A percentile compares a stretch with the other conserved stretches of the same genome.
Conservation (phyloP, 495 filamentous ascomycete genomes). For the Parmelia sp. region DNA sequence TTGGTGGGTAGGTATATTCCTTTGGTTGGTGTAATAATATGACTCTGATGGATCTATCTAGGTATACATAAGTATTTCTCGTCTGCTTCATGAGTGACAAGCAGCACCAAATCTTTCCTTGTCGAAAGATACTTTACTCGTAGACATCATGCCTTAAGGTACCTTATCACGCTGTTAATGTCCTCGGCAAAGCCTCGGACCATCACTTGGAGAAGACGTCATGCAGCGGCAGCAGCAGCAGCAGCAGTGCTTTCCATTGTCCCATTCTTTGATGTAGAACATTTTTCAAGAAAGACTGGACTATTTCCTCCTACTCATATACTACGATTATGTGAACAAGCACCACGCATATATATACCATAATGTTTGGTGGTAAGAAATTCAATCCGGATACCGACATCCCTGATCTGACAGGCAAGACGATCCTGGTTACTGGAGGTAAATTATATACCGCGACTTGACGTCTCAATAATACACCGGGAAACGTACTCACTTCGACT, state of each 20-base stretch:
- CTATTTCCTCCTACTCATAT: not conserved
- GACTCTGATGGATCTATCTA: too few relatives aligned
- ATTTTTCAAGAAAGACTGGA: not conserved
- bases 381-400: conserved; percentile 54
- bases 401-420: conserved; percentile 47
- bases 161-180: too few relatives aligned
- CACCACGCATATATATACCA: not conserved
- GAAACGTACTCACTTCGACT: not conserved
- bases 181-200: not conserved
- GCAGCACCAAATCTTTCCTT: not conserved
- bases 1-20: too few relatives aligned
- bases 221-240: too few relatives aligned
- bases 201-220: not conserved
- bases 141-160: too few relatives aligned
- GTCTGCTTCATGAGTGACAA: not conserved
- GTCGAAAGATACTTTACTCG: too few relatives aligned
- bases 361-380: conserved; percentile 18
- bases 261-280: too few relatives aligned
- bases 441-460: not conserved
- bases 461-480: too few relatives aligned
- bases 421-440: conserved; percentile 59
- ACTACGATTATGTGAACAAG: too few relatives aligned
- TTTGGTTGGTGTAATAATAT: too few relatives aligned
- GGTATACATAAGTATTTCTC: too few relatives aligned
- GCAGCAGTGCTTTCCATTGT: too few relatives aligned